Percentiles rank a stretch among this genome's conserved stretches.
Evolutionary conservation across 345 rosid genomes (phyloP).

Genomic region (Nephelium lappaceum): DNA sequence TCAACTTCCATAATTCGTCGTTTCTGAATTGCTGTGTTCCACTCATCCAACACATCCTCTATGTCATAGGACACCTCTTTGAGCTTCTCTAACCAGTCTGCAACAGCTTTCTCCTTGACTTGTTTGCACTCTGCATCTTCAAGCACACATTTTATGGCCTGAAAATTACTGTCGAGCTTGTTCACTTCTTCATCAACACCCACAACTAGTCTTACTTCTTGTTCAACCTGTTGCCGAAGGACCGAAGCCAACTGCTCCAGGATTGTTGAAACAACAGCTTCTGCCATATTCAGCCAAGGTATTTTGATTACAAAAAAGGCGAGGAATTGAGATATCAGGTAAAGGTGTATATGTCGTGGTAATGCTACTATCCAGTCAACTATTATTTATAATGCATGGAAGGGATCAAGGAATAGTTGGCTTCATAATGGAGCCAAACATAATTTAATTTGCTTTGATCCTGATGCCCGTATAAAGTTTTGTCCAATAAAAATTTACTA

Average conservation of each 20-base stretch:
- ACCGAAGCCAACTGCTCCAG: background rate
- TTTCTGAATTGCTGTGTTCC: background rate
- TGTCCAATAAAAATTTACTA: too few species aligned
- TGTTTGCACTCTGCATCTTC: conserved; percentile 1
- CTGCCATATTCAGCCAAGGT: background rate
- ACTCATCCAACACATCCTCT: conserved; percentile 5
- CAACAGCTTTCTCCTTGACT: background rate
- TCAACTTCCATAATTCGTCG: background rate
- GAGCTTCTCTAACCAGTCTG: background rate
- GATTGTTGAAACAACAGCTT: background rate
- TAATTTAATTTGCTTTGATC: too few species aligned
- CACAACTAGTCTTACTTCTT: background rate
- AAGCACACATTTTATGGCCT: background rate
- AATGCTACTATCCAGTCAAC: too few species aligned
- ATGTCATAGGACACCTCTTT: background rate
- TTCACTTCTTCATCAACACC: background rate
- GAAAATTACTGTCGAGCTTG: background rate
- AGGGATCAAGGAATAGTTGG: too few species aligned
- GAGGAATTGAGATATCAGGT: background rate
- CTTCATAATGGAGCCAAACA: too few species aligned
- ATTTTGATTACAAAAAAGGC: too few species aligned
- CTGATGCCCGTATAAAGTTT: too few species aligned
- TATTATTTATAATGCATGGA: too few species aligned
- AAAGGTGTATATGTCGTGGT: background rate
- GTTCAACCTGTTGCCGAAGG: background rate